Evolutionary conservation across 2,329 filamentous ascomycete genomes (phyloP).

Genomic region (Rachicladosporium sp.): DNA sequence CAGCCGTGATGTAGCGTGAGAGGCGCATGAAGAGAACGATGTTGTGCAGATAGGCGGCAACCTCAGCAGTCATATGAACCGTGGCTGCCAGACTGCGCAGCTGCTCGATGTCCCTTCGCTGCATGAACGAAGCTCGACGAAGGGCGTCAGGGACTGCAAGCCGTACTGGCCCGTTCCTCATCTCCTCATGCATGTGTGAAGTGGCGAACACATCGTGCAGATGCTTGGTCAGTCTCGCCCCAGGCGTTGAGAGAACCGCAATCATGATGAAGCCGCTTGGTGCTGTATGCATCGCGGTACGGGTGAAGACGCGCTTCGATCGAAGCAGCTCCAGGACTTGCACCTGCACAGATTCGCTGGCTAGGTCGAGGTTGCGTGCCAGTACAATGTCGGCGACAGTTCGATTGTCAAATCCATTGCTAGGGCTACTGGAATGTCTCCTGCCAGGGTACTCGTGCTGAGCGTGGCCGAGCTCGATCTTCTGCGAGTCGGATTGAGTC

Average conservation of each 20-base stretch:
- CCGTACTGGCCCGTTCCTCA: too few species aligned
- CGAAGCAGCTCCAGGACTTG: constrained; percentile 69
- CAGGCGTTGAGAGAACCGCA: constrained; percentile 43
- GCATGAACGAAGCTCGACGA: too few species aligned
- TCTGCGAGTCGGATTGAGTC: background rate
- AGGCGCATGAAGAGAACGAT: constrained; percentile 76
- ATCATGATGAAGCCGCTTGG: constrained; percentile 72
- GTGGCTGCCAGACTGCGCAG: constrained; percentile 47
- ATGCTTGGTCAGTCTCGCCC: constrained; percentile 28
- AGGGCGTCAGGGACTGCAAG: constrained; percentile 15
- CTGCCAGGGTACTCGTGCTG: too few species aligned
- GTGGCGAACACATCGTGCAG: constrained; percentile 75
- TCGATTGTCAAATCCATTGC: constrained; percentile 30
- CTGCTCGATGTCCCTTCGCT: constrained; percentile 36
- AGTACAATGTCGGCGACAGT: constrained; percentile 73
- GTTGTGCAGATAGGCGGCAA: constrained; percentile 76
- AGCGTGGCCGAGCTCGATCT: background rate
- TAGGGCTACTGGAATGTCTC: background rate
- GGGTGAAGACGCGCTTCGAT: constrained; percentile 64
- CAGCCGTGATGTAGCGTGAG: constrained; percentile 70
- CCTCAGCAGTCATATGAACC: constrained; percentile 59
- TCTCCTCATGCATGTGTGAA: constrained; percentile 59
- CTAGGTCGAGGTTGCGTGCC: constrained; percentile 64
- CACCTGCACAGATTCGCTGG: constrained; percentile 66
- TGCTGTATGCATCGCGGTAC: constrained; percentile 58